Base-by-base conservation (phyloP, 2,329 filamentous ascomycete genomes). In the Periconia sp. region DNA sequence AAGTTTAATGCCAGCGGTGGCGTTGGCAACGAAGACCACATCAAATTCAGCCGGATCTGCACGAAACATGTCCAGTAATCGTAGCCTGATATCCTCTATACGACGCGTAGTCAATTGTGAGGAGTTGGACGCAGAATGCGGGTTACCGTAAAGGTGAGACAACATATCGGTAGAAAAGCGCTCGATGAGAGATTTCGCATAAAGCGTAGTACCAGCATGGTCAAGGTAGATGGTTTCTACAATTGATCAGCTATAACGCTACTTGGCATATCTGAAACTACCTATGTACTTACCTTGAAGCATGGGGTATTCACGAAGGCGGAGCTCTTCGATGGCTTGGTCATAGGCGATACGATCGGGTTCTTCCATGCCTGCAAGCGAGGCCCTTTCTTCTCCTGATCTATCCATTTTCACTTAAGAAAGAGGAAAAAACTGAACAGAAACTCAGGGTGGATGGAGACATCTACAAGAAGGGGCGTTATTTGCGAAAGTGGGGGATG, bases 161-260 rank as follows among this genome's bases (percentile, higher is more conserved):
- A 87, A 87, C 82, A 97, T 88, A 55, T 94, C 90, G n/a, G 77
- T 73, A 9, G 90, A 85, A 74, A 96, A 96, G 20, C 77, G 80
- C 60, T 93, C 88, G 72, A 97, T 86, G 20, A 94, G 76, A 30
- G 90, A 92, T 71, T 89, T 93, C 41, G 91, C 80, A 68, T 89
- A 91, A 1, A 89, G 79, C 0, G 92, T 93, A n/a, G 91, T 90
- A n/a, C 92, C 93, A 0, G 92, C 92, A 87, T 97, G 92, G 65
- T 97, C 93, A 52, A 97, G 86, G 72, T 97, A 97, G 45, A 87
- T 81, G 10, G 85, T 85, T 49, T 83, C 90, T 93, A n/a, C 27
- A 14, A 19, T 37, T 33, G 55, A 45, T 63, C 50, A 65, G 51
- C 27, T 33, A 8, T 27, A 27, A 27, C 5, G 23, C 23, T 27